Percentiles rank a stretch among this genome's conserved stretches.
Evolutionary conservation across 2,329 filamentous ascomycete genomes (phyloP).

Genomic region (Simplicillium aogashimaense): DNA sequence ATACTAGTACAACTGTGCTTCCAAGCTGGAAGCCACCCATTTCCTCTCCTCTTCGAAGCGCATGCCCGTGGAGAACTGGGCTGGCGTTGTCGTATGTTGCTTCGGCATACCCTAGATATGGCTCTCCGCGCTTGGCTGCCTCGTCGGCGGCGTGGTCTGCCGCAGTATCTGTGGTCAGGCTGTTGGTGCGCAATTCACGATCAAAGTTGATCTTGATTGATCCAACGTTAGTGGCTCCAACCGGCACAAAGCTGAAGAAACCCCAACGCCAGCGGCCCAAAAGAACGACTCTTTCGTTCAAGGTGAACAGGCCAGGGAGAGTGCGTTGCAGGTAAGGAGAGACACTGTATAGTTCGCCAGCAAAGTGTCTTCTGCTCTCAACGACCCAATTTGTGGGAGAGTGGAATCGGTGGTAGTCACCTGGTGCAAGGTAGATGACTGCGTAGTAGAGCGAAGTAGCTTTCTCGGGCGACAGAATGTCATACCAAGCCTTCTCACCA

Average conservation of each 20-base stretch:
- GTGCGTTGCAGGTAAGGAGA: slow-evolving; percentile 91
- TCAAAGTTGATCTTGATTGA: slow-evolving; percentile 98
- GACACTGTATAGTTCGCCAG: slow-evolving; percentile 89
- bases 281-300: slow-evolving; percentile 92
- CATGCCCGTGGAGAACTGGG: slow-evolving; percentile 68
- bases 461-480: slow-evolving; percentile 50
- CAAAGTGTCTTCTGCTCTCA: slow-evolving; percentile 90
- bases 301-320: slow-evolving; percentile 85
- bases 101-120: slow-evolving; percentile 85
- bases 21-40: slow-evolving; percentile 98
- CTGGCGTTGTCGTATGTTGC: slow-evolving; percentile 79
- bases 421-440: slow-evolving; percentile 91
- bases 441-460: slow-evolving; percentile 78
- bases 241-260: slow-evolving; percentile 93
- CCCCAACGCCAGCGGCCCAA: slow-evolving; percentile 93
- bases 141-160: slow-evolving; percentile 79
- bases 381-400: slow-evolving; percentile 93
- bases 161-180: slow-evolving; percentile 81
- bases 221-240: slow-evolving; percentile 94
- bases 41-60: slow-evolving; percentile 79
- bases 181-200: slow-evolving; percentile 85
- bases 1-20: slow-evolving; percentile 89
- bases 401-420: slow-evolving; percentile 98
- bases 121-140: slow-evolving; percentile 65
- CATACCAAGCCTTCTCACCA: slow-evolving; percentile 61